Evolutionary conservation across 495 filamentous ascomycete species (phyloP).

Genomic region (Xylaria curta): DNA sequence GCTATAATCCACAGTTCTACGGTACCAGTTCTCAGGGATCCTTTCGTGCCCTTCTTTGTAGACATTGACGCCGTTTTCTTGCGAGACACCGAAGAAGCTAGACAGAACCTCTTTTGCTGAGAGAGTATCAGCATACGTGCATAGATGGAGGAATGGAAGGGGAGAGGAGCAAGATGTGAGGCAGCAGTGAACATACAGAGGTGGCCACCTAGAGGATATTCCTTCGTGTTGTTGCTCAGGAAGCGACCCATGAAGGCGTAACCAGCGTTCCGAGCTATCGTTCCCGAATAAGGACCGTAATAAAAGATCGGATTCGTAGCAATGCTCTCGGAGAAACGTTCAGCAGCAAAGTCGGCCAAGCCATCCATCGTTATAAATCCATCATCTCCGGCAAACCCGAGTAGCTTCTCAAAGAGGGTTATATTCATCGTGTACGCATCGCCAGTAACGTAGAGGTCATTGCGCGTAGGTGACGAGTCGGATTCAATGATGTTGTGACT

Average conservation of each 20-base stretch:
- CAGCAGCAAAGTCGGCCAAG: slow-evolving; percentile 45
- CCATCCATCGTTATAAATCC: slow-evolving; percentile 46
- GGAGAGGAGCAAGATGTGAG: background rate
- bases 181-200: slow-evolving; percentile 27
- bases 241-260: slow-evolving; percentile 52
- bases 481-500: slow-evolving; percentile 64
- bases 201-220: slow-evolving; percentile 55
- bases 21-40: slow-evolving; percentile 69
- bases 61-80: slow-evolving; percentile 44
- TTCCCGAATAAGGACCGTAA: slow-evolving; percentile 56
- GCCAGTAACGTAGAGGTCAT: slow-evolving; percentile 58
- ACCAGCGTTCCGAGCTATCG: slow-evolving; percentile 55
- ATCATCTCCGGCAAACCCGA: slow-evolving; percentile 39
- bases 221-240: slow-evolving; percentile 55
- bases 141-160: background rate
- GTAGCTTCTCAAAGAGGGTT: slow-evolving; percentile 42
- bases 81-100: slow-evolving; percentile 55
- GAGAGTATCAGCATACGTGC: slow-evolving; percentile 26
- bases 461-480: slow-evolving; percentile 61
- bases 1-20: slow-evolving; percentile 47
- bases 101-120: slow-evolving; percentile 46
- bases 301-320: slow-evolving; percentile 61
- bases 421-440: slow-evolving; percentile 52
- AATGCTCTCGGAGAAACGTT: slow-evolving; percentile 55
- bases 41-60: slow-evolving; percentile 57